Base-by-base conservation (phyloP, 2,329 filamentous ascomycete species). In the Huntiella moniliformis region DNA sequence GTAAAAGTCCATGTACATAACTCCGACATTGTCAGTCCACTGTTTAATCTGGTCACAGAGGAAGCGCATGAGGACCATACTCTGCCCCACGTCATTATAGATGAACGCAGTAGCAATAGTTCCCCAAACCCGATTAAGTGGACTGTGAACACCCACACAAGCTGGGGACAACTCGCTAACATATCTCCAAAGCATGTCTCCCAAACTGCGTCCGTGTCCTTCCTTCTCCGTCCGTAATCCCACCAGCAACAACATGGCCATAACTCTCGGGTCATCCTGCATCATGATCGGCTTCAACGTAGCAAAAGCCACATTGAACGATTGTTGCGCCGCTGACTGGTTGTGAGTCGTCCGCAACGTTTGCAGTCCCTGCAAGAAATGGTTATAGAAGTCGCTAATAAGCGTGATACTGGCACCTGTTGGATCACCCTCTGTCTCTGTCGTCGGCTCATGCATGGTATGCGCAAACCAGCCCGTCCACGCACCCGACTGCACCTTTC, bases 221-320 rank as follows among this genome's bases (percentile, higher is more conserved):
- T 49, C 47, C 31, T 49, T 49, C 39, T 49, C 47, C 3, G 47
- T 46, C 4, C 47, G 47, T 12, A 49, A 40, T 5, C 47, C 47
- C 15, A 41, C 42, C 13, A 46, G 17, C n/a, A 49, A 31, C 13
- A 49, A 33, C 47, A 49, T 49, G 11, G 44, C 44, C 44, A 49
- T 46, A 18, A 49, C 35, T 7, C 47, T 44, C 4, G 47, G 47
- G n/a, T 49, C 47, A 33, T 49, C 47, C 47, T 46, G 34, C 38
- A 46, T 38, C 47, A 49, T 49, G 16, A 46, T 36, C 4, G 46
- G 38, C 12, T 43, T 42, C 3, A 49, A 22, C 5, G 47, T 49
- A 13, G 42, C 47, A 44, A 49, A 49, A n/a, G 47, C 47, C 43
- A 49, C 44, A 40, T 49, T 49, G 44, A 49, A 49, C 7, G 47